A percentile compares a stretch with the other conserved stretches of the same genome.
phyloP scores from a whole-genome alignment of 805 yeast species.

The Zygosaccharomyces gambellarensis region DNA sequence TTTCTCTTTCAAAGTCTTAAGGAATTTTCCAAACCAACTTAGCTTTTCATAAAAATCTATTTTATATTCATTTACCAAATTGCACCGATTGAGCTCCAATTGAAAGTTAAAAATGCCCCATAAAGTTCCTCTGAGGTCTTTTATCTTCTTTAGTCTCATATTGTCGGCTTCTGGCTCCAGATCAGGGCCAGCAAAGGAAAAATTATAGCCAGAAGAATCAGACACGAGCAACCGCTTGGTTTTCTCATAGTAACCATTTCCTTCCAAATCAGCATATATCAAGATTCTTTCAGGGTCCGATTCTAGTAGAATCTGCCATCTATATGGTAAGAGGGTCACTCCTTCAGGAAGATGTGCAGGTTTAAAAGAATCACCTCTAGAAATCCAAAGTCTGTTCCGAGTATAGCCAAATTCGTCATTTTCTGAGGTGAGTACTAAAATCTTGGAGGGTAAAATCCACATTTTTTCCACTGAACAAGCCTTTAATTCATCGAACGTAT shows the following conservation, averaged over 20 bases:
- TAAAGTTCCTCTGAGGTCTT: no score
- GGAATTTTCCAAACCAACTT: slow-evolving; percentile 4
- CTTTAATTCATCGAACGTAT: slow-evolving; percentile 30
- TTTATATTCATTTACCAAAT: slow-evolving; percentile 20
- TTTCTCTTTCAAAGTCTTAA: slow-evolving; percentile 15
- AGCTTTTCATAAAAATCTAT: slow-evolving; percentile 6
- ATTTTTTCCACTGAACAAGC: slow-evolving; percentile 22
- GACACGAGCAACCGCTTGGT: slow-evolving; percentile 23
- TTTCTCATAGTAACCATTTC: slow-evolving; percentile 19
- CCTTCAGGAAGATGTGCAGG: slow-evolving; percentile 39
- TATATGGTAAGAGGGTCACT: slow-evolving; percentile 33
- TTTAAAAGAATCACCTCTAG: slow-evolving; percentile 43
- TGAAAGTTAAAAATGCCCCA: slow-evolving; percentile 21
- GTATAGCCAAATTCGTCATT: slow-evolving; percentile 28
- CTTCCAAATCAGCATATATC: slow-evolving; percentile 1
- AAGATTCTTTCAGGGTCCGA: slow-evolving; percentile 12
- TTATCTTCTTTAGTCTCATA: slow-evolving; percentile 13
- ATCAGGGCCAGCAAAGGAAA: slow-evolving; percentile 15
- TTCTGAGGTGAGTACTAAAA: slow-evolving; percentile 23
- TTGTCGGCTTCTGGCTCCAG: slow-evolving; percentile 17
- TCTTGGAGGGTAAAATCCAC: slow-evolving; percentile 18
- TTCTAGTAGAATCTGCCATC: slow-evolving; percentile 37
- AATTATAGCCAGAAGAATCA: slow-evolving; percentile 31
- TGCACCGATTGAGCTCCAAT: slow-evolving; percentile 22
- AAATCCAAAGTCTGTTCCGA: slow-evolving; percentile 37